These are phyloP conservation scores for Tuctoria greenei DNA, from an alignment of 176 grass and related monocot species.

Conservation along the genomic window DNA sequence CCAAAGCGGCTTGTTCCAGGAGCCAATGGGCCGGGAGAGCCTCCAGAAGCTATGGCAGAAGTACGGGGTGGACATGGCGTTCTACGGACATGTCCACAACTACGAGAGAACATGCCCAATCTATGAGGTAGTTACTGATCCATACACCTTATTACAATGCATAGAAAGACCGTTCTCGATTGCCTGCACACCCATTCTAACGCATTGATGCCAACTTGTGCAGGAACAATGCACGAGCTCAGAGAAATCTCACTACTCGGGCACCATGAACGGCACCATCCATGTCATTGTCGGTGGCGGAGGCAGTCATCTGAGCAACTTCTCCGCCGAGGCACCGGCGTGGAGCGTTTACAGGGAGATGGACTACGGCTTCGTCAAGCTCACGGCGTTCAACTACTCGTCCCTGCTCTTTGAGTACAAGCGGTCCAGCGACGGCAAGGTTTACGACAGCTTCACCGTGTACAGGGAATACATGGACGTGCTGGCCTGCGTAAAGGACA, in stretches of 20 bases:
- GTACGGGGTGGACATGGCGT: constrained; percentile 70
- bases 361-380: constrained; percentile 79
- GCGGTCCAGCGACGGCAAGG: constrained; percentile 51
- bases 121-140: constrained; percentile 29
- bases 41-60: constrained; percentile 76
- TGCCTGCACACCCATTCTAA: too few species aligned
- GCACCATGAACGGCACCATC: constrained; percentile 63
- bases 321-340: constrained; percentile 41
- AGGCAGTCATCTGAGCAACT: constrained; percentile 66
- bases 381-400: constrained; percentile 73
- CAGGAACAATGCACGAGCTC: constrained; percentile 51
- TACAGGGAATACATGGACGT: constrained; percentile 67
- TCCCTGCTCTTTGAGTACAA: constrained; percentile 77
- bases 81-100: constrained; percentile 86
- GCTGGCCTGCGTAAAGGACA: constrained; percentile 59
- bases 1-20: constrained; percentile 44
- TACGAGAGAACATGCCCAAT: constrained; percentile 85
- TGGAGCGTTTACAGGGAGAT: constrained; percentile 78
- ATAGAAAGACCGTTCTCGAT: too few species aligned
- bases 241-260: constrained; percentile 52
- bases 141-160: too few species aligned
- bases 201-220: too few species aligned
- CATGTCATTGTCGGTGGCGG: constrained; percentile 72
- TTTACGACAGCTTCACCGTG: constrained; percentile 78
- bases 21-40: constrained; percentile 67